These are phyloP conservation scores for Harrya chromipes DNA, from an alignment of 768 basidiomycete species.

Conservation along the genomic window DNA sequence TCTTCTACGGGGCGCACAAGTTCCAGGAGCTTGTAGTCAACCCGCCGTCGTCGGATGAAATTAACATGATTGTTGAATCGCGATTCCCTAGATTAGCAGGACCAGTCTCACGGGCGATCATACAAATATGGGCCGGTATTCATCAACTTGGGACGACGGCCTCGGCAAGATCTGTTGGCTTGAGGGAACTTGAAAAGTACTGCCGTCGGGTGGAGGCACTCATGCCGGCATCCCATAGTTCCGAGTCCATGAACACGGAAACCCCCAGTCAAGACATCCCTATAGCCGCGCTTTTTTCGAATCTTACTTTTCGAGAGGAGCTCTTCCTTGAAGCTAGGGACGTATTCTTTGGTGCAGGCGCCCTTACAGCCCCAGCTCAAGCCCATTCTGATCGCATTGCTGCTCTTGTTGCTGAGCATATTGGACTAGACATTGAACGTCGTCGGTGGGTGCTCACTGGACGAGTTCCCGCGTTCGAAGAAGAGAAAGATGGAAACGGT, in stretches of 20 bases:
- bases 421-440: slow-evolving; percentile 69
- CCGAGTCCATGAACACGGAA: slow-evolving; percentile 44
- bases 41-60: slow-evolving; percentile 62
- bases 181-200: slow-evolving; percentile 82
- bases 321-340: slow-evolving; percentile 87
- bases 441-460: slow-evolving; percentile 65
- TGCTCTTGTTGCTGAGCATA: slow-evolving; percentile 51
- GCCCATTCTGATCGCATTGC: slow-evolving; percentile 51
- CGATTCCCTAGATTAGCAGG: slow-evolving; percentile 64
- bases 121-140: slow-evolving; percentile 68
- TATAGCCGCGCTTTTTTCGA: slow-evolving; percentile 54
- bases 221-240: slow-evolving; percentile 46
- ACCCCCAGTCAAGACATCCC: slow-evolving; percentile 21
- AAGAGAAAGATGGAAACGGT: slow-evolving; percentile 68
- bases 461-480: slow-evolving; percentile 62
- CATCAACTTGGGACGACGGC: slow-evolving; percentile 47
- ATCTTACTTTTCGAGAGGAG: slow-evolving; percentile 79
- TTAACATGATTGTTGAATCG: slow-evolving; percentile 63
- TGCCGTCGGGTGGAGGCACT: slow-evolving; percentile 68
- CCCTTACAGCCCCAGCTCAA: slow-evolving; percentile 49
- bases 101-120: slow-evolving; percentile 45
- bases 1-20: slow-evolving; percentile 85
- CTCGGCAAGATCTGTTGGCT: slow-evolving; percentile 59
- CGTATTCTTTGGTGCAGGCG: slow-evolving; percentile 81
- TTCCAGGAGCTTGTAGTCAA: slow-evolving; percentile 68